Evolutionary conservation across 257 asterid genomes (phyloP).

Genomic region (Primulina eburnea): DNA sequence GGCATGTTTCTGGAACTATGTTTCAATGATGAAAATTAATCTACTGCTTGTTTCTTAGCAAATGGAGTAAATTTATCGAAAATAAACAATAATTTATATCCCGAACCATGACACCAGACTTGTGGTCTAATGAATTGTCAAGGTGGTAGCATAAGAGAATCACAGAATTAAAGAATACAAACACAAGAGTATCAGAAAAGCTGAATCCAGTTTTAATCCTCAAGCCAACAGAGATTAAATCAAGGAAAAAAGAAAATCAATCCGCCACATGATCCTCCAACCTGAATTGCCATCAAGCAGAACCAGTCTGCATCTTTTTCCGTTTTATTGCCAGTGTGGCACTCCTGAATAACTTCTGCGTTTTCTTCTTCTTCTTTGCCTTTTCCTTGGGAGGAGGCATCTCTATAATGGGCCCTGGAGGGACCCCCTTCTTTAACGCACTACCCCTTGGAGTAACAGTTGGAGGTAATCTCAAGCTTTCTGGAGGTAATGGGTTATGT

Average conservation of each 20-base stretch:
- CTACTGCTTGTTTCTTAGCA: background rate
- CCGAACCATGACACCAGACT: background rate
- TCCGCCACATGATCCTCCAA: constrained; percentile 26
- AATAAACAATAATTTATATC: background rate
- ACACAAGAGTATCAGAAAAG: constrained; percentile 20
- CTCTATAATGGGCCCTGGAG: constrained; percentile 82
- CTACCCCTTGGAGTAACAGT: constrained; percentile 92
- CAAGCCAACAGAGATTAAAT: constrained; percentile 6
- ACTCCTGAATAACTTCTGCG: constrained; percentile 33
- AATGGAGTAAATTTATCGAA: background rate
- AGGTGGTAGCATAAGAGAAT: background rate
- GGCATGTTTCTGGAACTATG: background rate
- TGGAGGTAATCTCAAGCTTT: constrained; percentile 84
- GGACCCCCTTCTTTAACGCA: constrained; percentile 93
- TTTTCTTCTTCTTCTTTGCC: constrained; percentile 52
- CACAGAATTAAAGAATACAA: constrained; percentile 17
- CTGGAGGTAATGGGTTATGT: constrained; percentile 88
- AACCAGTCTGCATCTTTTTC: constrained; percentile 32
- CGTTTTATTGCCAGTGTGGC: constrained; percentile 33
- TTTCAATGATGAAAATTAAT: background rate
- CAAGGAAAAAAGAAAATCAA: background rate
- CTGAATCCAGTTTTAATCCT: constrained; percentile 20
- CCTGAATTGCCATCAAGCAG: constrained; percentile 33
- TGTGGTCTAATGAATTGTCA: background rate
- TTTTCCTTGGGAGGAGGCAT: constrained; percentile 47